Evolutionary conservation across 2,329 filamentous ascomycete genomes (phyloP).

Genomic region (Catunica adiposa): DNA sequence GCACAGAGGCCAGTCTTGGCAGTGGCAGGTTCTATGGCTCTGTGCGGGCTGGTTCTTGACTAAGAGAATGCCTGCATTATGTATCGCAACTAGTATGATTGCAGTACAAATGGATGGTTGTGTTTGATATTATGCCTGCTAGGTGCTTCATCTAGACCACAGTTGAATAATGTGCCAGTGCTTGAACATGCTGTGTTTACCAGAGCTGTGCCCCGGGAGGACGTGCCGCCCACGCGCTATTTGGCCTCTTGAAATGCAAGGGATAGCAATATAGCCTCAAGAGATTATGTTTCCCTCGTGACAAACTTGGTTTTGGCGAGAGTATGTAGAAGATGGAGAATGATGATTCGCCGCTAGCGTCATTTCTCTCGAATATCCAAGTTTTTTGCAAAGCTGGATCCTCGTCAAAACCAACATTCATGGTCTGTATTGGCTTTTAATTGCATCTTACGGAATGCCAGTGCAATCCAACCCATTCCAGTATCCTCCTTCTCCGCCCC

Average conservation of each 20-base stretch:
- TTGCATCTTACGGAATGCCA: not conserved
- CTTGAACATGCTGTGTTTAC: not conserved
- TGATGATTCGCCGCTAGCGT: too few relatives aligned
- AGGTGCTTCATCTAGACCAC: not conserved
- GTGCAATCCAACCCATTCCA: not conserved
- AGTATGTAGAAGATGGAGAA: not conserved
- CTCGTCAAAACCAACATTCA: not conserved
- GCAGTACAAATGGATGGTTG: not conserved
- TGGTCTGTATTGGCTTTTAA: not conserved
- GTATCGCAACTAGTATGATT: not conserved
- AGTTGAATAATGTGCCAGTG: too few relatives aligned
- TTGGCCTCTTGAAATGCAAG: conserved; percentile 4
- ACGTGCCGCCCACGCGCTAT: conserved; percentile 7
- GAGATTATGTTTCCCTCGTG: too few relatives aligned
- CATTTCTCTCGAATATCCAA: too few relatives aligned
- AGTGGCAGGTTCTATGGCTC: conserved; percentile 5
- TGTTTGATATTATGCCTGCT: not conserved
- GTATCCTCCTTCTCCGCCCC: not conserved
- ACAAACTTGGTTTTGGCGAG: too few relatives aligned
- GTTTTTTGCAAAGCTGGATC: too few relatives aligned
- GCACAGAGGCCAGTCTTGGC: conserved; percentile 11
- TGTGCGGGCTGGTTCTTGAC: not conserved
- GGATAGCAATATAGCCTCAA: too few relatives aligned
- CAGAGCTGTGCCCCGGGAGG: too few relatives aligned
- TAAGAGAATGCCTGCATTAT: not conserved